Percentiles rank a stretch among this genome's conserved stretches.
Evolutionary conservation across 192 early-diverging fungal genomes (phyloP).

Genomic region (Coemansia sp.): DNA sequence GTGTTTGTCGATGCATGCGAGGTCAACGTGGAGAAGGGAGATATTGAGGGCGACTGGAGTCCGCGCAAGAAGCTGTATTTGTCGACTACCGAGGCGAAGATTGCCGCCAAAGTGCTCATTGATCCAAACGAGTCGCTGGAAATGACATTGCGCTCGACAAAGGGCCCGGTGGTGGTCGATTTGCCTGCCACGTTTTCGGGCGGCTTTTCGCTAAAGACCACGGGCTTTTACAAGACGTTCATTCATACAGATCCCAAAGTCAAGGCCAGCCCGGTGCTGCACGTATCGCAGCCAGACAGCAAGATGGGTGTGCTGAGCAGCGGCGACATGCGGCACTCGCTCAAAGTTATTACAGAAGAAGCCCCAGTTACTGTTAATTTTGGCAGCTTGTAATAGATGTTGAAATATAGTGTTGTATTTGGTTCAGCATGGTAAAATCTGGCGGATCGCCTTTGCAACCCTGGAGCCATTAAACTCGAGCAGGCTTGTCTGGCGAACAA

Average conservation of each 20-base stretch:
- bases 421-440: constrained; percentile 21
- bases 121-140: constrained; percentile 20
- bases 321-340: constrained; percentile 29
- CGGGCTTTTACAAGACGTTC: constrained; percentile 37
- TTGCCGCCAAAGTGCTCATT: constrained; percentile 29
- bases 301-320: constrained; percentile 28
- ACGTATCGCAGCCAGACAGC: constrained; percentile 28
- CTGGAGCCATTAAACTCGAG: constrained; percentile 51
- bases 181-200: constrained; percentile 43
- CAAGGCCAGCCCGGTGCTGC: constrained; percentile 24
- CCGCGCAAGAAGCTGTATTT: constrained; percentile 44
- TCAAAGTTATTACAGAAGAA: constrained; percentile 25
- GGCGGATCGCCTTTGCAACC: constrained; percentile 48
- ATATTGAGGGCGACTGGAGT: constrained; percentile 46
- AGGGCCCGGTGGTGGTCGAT: constrained; percentile 31
- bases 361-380: constrained; percentile 46
- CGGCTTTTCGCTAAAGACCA: constrained; percentile 43
- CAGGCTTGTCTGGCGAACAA: constrained; percentile 37
- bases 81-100: constrained; percentile 34
- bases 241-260: constrained; percentile 20
- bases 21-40: constrained; percentile 28
- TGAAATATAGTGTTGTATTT: no score
- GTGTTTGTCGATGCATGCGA: constrained; percentile 25
- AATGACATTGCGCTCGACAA: constrained; percentile 29
- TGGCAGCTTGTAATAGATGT: constrained; percentile 16